phyloP scores from a whole-genome alignment of 2,329 filamentous ascomycete species.

The Penicillium sp. region DNA sequence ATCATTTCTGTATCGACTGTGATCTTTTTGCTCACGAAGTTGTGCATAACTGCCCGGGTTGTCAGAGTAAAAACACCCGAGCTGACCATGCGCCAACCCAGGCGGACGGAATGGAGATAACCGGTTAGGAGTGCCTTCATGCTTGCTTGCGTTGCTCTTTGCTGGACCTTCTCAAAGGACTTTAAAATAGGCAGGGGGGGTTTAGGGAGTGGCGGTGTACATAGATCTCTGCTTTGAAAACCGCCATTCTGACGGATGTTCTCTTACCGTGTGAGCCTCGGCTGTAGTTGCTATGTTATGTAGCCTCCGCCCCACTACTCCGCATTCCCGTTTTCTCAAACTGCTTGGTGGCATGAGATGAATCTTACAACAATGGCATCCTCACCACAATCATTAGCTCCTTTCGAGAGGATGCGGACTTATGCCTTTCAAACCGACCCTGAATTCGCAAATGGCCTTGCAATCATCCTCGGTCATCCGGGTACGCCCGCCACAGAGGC shows the following conservation, averaged over 20 bases:
- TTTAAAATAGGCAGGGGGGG: too few species aligned
- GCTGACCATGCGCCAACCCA: constrained; percentile 11
- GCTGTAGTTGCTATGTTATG: background rate
- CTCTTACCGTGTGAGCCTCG: too few species aligned
- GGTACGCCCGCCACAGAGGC: constrained; percentile 37
- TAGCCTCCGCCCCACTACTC: background rate
- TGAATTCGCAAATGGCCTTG: constrained; percentile 50
- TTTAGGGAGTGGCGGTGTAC: too few species aligned
- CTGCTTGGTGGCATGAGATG: too few species aligned
- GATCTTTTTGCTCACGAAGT: constrained; percentile 94
- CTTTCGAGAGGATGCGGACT: constrained; percentile 35
- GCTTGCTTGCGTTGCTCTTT: constrained; percentile 10
- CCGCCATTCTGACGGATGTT: too few species aligned
- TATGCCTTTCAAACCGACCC: constrained; percentile 44
- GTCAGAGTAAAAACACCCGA: constrained; percentile 51
- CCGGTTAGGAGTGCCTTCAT: constrained; percentile 13
- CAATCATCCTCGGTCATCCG: constrained; percentile 45
- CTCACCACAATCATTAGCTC: constrained; percentile 8
- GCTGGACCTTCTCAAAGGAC: background rate
- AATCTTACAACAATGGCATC: constrained; percentile 9
- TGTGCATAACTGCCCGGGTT: constrained; percentile 93
- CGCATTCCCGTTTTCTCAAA: background rate
- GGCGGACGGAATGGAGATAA: constrained; percentile 37
- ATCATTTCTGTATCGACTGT: constrained; percentile 97
- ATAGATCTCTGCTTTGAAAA: too few species aligned